Evolutionary conservation across 768 basidiomycete species (phyloP), one percentile per base, ranked within the genome.

Genomic region (Suillus plorans): DNA sequence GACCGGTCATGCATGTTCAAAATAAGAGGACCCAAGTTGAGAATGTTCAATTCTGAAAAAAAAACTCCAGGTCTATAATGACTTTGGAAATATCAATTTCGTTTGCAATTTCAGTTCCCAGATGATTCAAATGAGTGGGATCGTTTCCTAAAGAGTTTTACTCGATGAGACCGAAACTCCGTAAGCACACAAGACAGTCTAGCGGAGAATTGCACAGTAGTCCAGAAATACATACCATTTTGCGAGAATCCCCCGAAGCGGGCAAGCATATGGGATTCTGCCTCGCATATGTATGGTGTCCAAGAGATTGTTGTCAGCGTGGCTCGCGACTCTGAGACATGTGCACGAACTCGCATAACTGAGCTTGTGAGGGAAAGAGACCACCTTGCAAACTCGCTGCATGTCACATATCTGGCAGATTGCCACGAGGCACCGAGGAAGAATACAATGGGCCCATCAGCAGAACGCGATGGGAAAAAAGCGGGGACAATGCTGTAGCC

Each of bases 351-450:
- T 39, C 22, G 37, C 14, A 31, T 53, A 20, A 53, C 9, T 20
- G 52, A 31, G 18, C 52, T 25, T 25, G 25, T 6, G 37, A 41
- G 2, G 39, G 57, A 10, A 12, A 12, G 12, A 42, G 5, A 42
- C 16, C 39, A 42, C 3, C 18, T 59, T 28, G 41, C 18, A 20
- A 18, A 59, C 22, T 41, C 16, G 2, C 22, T 12, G 25, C 41
- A 41, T 42, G 25, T 12, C 25, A 0, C 12, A 12, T 28, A 34
- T 61, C 44, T n/a, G n/a, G n/a, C 58, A 52, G 31, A 39, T 3
- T 28, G 39, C 58, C 61, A 72, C 34, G 65, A 63, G 36, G 53
- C 18, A 62, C 58, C 62, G 63, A 66, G 64, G 61, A 60, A 59
- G 3, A 63, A 66, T 45, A 44, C 50, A 44, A 42, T 28, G 62